Base-by-base conservation (phyloP, 768 basidiomycete genomes). In the Lactifluus volemus region DNA sequence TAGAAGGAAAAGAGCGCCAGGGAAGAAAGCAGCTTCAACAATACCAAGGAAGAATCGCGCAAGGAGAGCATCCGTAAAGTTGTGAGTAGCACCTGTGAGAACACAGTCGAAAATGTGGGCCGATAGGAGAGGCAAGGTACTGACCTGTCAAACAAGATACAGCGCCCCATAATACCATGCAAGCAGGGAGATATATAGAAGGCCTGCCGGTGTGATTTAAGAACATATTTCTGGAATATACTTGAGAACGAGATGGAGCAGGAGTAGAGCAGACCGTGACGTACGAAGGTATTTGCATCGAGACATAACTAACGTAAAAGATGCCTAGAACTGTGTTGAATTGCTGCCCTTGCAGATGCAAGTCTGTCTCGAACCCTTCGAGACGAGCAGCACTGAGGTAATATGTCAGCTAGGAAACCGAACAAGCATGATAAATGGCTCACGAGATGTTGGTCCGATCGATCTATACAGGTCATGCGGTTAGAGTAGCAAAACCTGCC, bases 241-340 rank as follows among this genome's bases (percentile, higher is more conserved):
- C 10, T 34, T 30, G 14, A 53, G 49, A 6, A 50, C 41, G 19
- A 17, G 19, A 17, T 7, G 25, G 52, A n/a, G 15, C 2, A 32
- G 19, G 29, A 42, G 21, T 56, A 36, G 49, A 3, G 73, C n/a
- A n/a, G n/a, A n/a, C n/a, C n/a, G n/a, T n/a, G 21, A 30, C 84
- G 68, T 66, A 85, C 84, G 84, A 86, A 36, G 88, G 88, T 57
- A 90, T 79, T 69, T 90, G 88, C 87, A 89, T 88, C 42, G 87
- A 71, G 59, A 86, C 85, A 68, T 89, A 89, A 15, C 86, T 86
- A 36, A 85, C 76, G 64, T 86, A 87, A 51, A 87, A 76, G 54
- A 86, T 81, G 45, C 84, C 84, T 45, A 90, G 71, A 15, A 89
- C 71, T 0, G 86, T 84, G 11, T 83, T 79, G 68, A 88, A 90